Percentiles rank a stretch among this genome's conserved stretches.
Conservation (phyloP, 208 protist genomes). For the Leishmania gerbilli region DNA sequence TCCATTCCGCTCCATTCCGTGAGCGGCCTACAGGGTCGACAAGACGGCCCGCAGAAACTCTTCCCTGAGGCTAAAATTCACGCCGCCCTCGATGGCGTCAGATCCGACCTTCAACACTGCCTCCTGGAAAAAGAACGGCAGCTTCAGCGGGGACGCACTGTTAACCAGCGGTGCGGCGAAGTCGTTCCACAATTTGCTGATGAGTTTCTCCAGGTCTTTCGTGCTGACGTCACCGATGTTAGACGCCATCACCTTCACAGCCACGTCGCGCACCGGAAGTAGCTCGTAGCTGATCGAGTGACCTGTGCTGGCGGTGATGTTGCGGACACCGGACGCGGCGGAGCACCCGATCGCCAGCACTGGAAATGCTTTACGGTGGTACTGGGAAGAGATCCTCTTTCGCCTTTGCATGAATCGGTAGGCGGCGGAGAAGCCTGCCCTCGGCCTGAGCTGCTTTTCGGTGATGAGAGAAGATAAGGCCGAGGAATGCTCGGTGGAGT, state of each 20-base stretch:
- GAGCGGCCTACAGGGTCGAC: background rate
- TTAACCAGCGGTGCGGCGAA: slow-evolving; percentile 44
- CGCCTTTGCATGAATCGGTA: background rate
- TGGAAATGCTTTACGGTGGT: background rate
- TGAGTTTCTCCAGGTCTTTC: slow-evolving; percentile 18
- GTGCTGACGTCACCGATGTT: slow-evolving; percentile 45
- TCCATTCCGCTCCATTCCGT: background rate
- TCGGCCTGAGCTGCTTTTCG: background rate
- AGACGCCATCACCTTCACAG: slow-evolving; percentile 34
- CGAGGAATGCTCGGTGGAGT: background rate
- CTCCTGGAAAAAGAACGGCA: slow-evolving; percentile 33
- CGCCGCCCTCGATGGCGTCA: slow-evolving; percentile 17
- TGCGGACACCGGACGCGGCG: slow-evolving; percentile 16
- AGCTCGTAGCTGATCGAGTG: slow-evolving; percentile 30
- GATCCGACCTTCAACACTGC: slow-evolving; percentile 32
- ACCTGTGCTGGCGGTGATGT: slow-evolving; percentile 26
- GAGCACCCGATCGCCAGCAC: slow-evolving; percentile 16
- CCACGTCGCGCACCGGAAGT: slow-evolving; percentile 24
- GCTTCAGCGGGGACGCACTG: slow-evolving; percentile 19
- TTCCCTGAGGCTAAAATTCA: slow-evolving; percentile 24
- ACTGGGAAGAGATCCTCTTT: background rate
- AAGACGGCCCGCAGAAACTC: slow-evolving; percentile 1
- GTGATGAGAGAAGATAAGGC: background rate
- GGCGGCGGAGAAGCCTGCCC: background rate
- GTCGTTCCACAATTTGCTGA: slow-evolving; percentile 30